These are phyloP conservation scores for Sporothrix humicola DNA, from an alignment of 2,329 filamentous ascomycete species.

Conservation along the genomic window DNA sequence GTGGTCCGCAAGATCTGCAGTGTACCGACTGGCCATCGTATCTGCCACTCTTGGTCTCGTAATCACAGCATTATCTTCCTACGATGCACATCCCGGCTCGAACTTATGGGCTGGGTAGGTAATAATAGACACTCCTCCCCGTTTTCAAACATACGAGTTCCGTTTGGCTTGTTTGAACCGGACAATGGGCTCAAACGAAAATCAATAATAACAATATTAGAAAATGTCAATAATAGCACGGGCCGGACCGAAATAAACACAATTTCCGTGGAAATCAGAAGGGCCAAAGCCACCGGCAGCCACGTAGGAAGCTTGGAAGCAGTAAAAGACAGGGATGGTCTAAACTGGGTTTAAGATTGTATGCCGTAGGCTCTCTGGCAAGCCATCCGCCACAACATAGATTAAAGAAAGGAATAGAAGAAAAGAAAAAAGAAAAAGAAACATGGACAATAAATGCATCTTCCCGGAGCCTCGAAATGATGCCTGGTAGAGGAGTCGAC, in stretches of 20 bases:
- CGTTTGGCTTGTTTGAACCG: not conserved
- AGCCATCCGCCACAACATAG: not conserved
- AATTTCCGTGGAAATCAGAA: not conserved
- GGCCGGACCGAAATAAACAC: slow-evolving; percentile 16
- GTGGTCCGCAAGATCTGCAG: not conserved
- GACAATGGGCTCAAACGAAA: no score
- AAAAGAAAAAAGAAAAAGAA: not conserved
- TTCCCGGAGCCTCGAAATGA: not conserved
- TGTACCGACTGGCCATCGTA: not conserved
- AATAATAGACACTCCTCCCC: not conserved
- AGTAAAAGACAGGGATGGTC: not conserved
- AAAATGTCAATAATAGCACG: slow-evolving; percentile 9
- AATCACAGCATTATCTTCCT: not conserved
- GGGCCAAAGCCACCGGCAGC: not conserved
- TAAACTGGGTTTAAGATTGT: no score
- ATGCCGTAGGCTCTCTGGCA: not conserved
- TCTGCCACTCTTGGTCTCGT: not conserved
- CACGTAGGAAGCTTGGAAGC: not conserved
- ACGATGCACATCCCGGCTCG: not conserved
- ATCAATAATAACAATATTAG: slow-evolving; percentile 8
- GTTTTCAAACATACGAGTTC: not conserved
- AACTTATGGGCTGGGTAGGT: not conserved
- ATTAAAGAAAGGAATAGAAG: not conserved
- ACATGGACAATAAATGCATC: not conserved
- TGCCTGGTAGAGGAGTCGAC: not conserved